Evolutionary conservation across 2,329 filamentous ascomycete genomes (phyloP), one percentile per base, ranked within the genome.

Genomic region (Alternaria triticina): DNA sequence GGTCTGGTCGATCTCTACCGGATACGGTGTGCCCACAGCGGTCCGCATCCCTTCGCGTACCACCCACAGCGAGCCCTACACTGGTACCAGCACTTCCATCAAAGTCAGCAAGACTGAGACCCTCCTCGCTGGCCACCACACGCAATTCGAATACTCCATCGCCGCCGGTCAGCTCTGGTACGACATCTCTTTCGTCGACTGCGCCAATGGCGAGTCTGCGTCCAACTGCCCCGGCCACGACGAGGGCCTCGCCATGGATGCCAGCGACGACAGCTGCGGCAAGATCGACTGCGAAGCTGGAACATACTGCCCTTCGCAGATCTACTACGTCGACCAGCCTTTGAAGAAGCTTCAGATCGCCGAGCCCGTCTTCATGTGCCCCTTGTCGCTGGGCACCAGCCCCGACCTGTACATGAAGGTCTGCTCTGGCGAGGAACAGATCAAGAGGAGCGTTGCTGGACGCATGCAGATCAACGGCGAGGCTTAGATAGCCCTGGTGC

Each of bases 161-260:
- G 61, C 60, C 13, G 57, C 54, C 13, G 61, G 58, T 49, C 60
- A 67, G 33, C 28, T 76, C 22, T 76, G 68, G 68, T 76, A 70
- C 62, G 71, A 76, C 54, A 71, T 76, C 54, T 74, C 72, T 1
- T 71, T 74, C 23, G 72, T 76, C 54, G 65, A 76, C 57, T 76
- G 73, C 54, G 72, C 71, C 5, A 61, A 69, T 7, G 71, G 68
- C 43, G 61, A 73, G 45, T 64, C 55, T 22, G 69, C 70, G 4
- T 61, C 28, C 13, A 50, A 61, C 33, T 76, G 72, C 59, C 74
- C 72, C 2, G 73, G 73, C 1, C 68, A 71, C 13, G 65, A 67
- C 13, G 65, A 65, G 27, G 72, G 74, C 4, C 54, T 75, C 4
- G 51, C 63, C 5, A 75, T 76, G 56, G 57, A 66, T 40, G 65